A percentile compares a stretch with the other conserved stretches of the same genome.
Conservation (phyloP, 176 grass and related monocot genomes). For the Cymbopogon citratus region DNA sequence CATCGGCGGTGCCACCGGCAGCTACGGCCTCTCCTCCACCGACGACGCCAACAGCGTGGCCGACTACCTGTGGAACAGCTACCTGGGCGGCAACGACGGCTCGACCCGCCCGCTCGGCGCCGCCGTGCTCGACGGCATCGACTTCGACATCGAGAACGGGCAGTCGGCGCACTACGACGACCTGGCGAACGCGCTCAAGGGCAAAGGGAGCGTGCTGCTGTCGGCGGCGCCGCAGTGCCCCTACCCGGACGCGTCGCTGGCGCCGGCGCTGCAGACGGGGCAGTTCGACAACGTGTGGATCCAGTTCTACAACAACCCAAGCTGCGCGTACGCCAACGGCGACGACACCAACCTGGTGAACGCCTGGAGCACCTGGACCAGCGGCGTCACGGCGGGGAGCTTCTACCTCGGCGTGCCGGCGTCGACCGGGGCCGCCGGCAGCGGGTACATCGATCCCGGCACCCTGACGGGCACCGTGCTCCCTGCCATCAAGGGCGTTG, state of each 20-base stretch:
- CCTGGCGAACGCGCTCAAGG: constrained; percentile 27
- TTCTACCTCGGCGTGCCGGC: constrained; percentile 68
- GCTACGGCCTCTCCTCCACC: constrained; percentile 38
- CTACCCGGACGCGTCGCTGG: constrained; percentile 43
- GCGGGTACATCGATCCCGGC: constrained; percentile 38
- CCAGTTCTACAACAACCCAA: constrained; percentile 52
- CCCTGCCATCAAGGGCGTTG: constrained; percentile 11
- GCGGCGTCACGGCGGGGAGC: constrained; percentile 28
- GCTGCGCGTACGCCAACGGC: constrained; percentile 30
- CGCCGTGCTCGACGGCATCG: constrained; percentile 68
- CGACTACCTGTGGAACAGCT: constrained; percentile 70
- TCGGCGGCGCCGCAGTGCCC: constrained; percentile 53
- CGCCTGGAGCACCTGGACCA: constrained; percentile 53
- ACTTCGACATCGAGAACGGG: constrained; percentile 59
- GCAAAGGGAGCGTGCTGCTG: constrained; percentile 21
- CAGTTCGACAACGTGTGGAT: constrained; percentile 54
- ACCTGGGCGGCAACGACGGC: constrained; percentile 30
- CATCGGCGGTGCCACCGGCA: constrained; percentile 38
- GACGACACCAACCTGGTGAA: constrained; percentile 24
- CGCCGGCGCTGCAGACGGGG: constrained; percentile 37
- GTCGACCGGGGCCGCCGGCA: background rate
- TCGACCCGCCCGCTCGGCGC: constrained; percentile 43
- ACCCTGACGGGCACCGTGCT: constrained; percentile 34
- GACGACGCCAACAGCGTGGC: constrained; percentile 56
- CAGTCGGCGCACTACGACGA: constrained; percentile 37